Base-by-base conservation (phyloP, 2,329 filamentous ascomycete species). In the Colletotrichum paranaense region DNA sequence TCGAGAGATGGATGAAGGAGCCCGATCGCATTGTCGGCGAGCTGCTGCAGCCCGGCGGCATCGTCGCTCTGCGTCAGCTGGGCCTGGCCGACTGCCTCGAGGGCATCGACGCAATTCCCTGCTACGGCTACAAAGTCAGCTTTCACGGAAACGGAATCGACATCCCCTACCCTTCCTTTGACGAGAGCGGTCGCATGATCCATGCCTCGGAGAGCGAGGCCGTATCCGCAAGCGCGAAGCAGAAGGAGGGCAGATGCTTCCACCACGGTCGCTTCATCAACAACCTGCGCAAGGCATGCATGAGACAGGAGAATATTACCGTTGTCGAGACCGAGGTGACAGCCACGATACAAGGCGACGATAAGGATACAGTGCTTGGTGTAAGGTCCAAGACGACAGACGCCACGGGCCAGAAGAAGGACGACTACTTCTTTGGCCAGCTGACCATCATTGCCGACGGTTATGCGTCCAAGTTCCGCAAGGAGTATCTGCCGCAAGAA, bases 21-120 rank as follows among this genome's bases (percentile, higher is more conserved):
- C 97, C 97, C 24, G 93, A 98, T 85, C 92, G 97, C 76, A 99
- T 99, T 77, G 95, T 99, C 60, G 97, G 97, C 78, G 97, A 99
- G 85, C 86, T 99, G 76, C 86, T 99, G 78, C 97, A 99, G 84
- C 97, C 97, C 0, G 97, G 97, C 63, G 97, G 97, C 62, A 92
- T 98, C 42, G 87, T 90, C 65, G 94, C 97, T 8, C 87, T 99
- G 78, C 89, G 92, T 79, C 91, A 94, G 80, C 86, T 99, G 62
- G 97, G 97, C 3, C 84, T 99, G 75, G 88, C 87, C 67, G 90
- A 95, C 78, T 97, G 95, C 80, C 85, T 98, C 72, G 95, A 98
- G 72, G 94, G 86, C 70, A 98, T 99, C 78, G 97, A 99, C 80
- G 92, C 95, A 5, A 88, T 97, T 59, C 88, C 91, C 26, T 95